Conservation (phyloP, 2,329 filamentous ascomycete species). For the Cladophialophora bantiana region DNA sequence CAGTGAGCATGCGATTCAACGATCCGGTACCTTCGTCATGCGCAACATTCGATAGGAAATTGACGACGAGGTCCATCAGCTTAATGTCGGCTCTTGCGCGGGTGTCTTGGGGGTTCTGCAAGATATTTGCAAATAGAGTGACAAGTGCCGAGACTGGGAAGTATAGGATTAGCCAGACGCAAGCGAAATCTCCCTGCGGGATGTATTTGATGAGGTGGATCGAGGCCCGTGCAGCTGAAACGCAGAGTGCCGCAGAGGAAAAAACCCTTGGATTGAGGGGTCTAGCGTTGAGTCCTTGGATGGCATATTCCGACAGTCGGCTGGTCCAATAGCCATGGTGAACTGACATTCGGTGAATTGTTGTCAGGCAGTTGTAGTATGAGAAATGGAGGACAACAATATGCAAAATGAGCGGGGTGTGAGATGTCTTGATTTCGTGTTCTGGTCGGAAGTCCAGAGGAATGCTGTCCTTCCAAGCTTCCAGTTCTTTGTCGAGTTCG, state of each 20-base stretch:
- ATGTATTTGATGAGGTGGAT: slow-evolving; percentile 96
- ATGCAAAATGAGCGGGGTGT: slow-evolving; percentile 92
- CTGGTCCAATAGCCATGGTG: slow-evolving; percentile 99
- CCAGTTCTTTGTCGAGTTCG: slow-evolving; percentile 85
- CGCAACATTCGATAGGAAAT: slow-evolving; percentile 87
- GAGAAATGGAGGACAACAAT: slow-evolving; percentile 94
- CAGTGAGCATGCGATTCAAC: slow-evolving; percentile 89
- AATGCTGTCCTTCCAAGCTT: slow-evolving; percentile 96
- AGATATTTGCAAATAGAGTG: slow-evolving; percentile 92
- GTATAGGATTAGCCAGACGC: slow-evolving; percentile 96
- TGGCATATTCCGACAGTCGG: slow-evolving; percentile 89
- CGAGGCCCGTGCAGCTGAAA: slow-evolving; percentile 88
- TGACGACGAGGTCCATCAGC: slow-evolving; percentile 91
- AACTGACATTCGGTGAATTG: slow-evolving; percentile 97
- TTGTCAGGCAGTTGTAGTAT: slow-evolving; percentile 97
- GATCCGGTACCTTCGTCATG: slow-evolving; percentile 88
- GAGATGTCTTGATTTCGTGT: slow-evolving; percentile 90
- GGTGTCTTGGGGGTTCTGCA: slow-evolving; percentile 92
- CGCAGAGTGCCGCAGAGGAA: slow-evolving; percentile 89
- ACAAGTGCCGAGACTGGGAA: slow-evolving; percentile 95
- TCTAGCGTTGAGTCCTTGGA: slow-evolving; percentile 88
- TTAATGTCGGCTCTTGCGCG: slow-evolving; percentile 87
- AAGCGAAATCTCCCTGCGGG: slow-evolving; percentile 90
- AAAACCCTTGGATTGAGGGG: slow-evolving; percentile 94
- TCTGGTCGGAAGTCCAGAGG: slow-evolving; percentile 97